Base-by-base conservation (phyloP, 805 yeast genomes). In the Candida palmyrensis region DNA sequence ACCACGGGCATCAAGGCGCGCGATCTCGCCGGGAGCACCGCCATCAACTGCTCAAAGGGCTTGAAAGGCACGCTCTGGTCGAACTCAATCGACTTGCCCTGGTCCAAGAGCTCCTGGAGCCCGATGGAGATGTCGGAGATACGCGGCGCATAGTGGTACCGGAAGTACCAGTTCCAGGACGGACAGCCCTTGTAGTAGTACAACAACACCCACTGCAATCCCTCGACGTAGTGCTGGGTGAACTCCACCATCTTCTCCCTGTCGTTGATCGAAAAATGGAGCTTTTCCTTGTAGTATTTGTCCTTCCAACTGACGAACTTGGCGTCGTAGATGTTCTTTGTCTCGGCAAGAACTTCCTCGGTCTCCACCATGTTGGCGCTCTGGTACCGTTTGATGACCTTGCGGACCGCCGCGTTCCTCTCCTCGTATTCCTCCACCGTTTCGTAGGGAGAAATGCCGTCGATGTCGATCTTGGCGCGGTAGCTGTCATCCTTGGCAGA, bases 1-100 rank as follows among this genome's bases (percentile, higher is more conserved):
- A 77, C 76, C 6, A 68, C 54, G 1, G 98, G 97, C 50, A 92
- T 77, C 44, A 92, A 71, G 29, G 69, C 66, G 34, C 74, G 77
- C 3, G 97, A 88, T 66, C 97, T 78, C 15, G 90, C 96, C 1
- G 98, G 98, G 44, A 92, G 67, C 15, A 92, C 98, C 13, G 96
- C 90, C 98, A 90, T 92, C 48, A 92, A 72, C 63, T 92, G 98
- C 55, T 92, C 90, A 57, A 86, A 90, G 8, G 98, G 98, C 39
- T 67, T 75, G 65, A 92, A 87, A 0, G 98, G 98, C 4, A 54
- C 55, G 5, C 95, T 89, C 43, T 68, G 56, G 11, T 79, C 77
- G 47, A 89, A 88, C 21, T 66, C 54, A 37, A 84, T 69, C 13
- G 41, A 49, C 29, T 57, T 51, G 13, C 47, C 44, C 6, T 47